These are phyloP conservation scores for Kingdonia uniflora DNA, from an alignment of 164 flowering plant genomes.

Conservation along the genomic window DNA sequence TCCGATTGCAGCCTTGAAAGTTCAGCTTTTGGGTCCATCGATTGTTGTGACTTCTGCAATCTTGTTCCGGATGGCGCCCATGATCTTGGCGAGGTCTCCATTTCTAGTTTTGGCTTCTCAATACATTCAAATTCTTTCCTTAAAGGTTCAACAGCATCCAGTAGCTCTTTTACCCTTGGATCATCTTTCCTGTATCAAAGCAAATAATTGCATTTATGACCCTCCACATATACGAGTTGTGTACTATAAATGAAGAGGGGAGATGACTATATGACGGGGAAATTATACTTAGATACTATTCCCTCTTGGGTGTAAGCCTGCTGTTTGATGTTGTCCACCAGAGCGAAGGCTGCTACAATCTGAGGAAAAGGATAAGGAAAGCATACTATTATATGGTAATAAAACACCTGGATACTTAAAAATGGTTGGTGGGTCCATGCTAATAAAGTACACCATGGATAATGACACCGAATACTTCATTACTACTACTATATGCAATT, in stretches of 20 bases:
- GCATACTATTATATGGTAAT: too few species aligned
- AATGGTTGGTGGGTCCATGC: too few species aligned
- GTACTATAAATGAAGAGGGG: neutral
- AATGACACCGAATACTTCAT: too few species aligned
- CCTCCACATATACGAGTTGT: too few species aligned
- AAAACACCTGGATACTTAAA: too few species aligned
- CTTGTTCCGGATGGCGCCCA: slow-evolving; percentile 24
- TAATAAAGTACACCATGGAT: too few species aligned
- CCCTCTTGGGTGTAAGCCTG: slow-evolving; percentile 58
- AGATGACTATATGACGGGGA: too few species aligned
- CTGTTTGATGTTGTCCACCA: slow-evolving; percentile 88
- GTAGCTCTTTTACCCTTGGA: slow-evolving; percentile 45
- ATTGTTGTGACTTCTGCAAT: slow-evolving; percentile 9
- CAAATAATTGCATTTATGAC: too few species aligned
- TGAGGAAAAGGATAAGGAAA: slow-evolving; percentile 17
- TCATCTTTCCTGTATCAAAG: slow-evolving; percentile 63
- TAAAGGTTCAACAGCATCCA: slow-evolving; percentile 56
- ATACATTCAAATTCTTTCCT: slow-evolving; percentile 63
- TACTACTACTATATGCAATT: too few species aligned
- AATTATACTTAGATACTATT: slow-evolving; percentile 41
- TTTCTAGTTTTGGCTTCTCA: slow-evolving; percentile 62
- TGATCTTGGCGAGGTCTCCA: slow-evolving; percentile 42
- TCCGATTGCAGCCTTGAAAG: slow-evolving; percentile 79
- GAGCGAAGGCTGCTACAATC: slow-evolving; percentile 83
- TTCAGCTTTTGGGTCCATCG: slow-evolving; percentile 58